Evolutionary conservation across 2,329 filamentous ascomycete genomes (phyloP), one percentile per base, ranked within the genome.

Genomic region (Aspergillus carbonarius): DNA sequence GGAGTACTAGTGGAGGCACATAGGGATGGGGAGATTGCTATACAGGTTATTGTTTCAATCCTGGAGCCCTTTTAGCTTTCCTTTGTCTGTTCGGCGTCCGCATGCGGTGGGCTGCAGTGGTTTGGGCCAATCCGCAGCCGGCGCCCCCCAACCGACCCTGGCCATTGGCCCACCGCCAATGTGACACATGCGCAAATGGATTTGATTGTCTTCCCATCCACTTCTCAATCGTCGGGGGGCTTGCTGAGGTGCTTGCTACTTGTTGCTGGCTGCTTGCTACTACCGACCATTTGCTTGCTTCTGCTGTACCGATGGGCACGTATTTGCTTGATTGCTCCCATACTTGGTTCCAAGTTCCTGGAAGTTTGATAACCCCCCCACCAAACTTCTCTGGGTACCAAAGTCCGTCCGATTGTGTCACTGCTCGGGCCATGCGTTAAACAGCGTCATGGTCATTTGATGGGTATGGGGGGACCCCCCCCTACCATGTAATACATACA

Each of bases 31-130:
- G 44, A 30, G 44, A 27, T 30, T 32, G 44, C 44, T 27, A 32
- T 27, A 47, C 44, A 54, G 53, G 58, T 55, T 59, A 59, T 59
- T 55, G 54, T 54, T 50, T 53, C 44, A 47, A 57, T 53, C 34
- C 52, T 61, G 54, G 48, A 66, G 44, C 25, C 25, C 23, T 66
- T 65, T 70, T 63, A 63, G 63, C 65, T 60, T 71, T 69, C 59
- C 71, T 74, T 75, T 74, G 69, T 73, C 68, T 66, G 55, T 51
- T 56, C 64, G 42, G 37, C 48, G 54, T 50, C 54, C 63, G 65
- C 66, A 72, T 64, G 68, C 72, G 72, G 72, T 63, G 64, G 64
- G 50, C 66, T 32, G 47, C 50, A 60, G 57, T 50, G 57, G 17
- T 39, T 4, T 17, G 23, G 23, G 44, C 44, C 44, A 47, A 47